phyloP scores from a whole-genome alignment of 139 green algal species.

The Chlamydomonas schloesseri region DNA sequence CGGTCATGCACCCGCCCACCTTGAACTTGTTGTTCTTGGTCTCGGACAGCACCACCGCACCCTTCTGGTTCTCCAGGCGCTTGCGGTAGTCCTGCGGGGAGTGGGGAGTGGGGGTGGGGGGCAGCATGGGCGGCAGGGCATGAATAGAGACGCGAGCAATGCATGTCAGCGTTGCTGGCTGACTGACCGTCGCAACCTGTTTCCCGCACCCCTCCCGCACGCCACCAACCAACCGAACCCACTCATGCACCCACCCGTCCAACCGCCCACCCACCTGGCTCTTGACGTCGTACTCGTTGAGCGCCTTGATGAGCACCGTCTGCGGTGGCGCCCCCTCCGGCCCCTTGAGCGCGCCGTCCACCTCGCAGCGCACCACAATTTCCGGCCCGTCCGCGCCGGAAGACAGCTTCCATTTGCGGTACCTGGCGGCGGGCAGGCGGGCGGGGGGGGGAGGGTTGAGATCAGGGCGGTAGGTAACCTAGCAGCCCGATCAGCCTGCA shows the following conservation, averaged over 20 bases:
- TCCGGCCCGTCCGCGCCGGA: conserved; percentile 53
- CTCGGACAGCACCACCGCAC: conserved; percentile 97
- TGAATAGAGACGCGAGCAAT: neutral
- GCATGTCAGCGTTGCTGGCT: neutral
- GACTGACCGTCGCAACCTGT: no score
- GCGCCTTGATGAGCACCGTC: conserved; percentile 89
- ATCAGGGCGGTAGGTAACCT: neutral
- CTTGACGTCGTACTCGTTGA: conserved; percentile 96
- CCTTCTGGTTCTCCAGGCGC: conserved; percentile 96
- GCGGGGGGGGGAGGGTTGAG: neutral
- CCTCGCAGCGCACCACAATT: conserved; percentile 93
- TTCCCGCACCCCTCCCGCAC: no score
- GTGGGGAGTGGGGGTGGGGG: conserved; percentile 5
- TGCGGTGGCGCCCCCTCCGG: conserved; percentile 43
- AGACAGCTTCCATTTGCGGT: conserved; percentile 66
- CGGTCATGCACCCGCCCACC: no score
- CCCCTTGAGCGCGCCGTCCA: conserved; percentile 80
- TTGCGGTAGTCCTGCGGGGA: conserved; percentile 90
- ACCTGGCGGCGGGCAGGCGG: conserved; percentile 60
- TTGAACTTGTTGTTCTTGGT: conserved; percentile 98
- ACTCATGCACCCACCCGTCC: no score
- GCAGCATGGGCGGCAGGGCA: neutral
- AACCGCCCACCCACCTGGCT: conserved; percentile 49
- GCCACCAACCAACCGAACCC: no score
- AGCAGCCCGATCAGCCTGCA: no score